Base-by-base conservation (phyloP, 1,139 yeast genomes). In the Blastobotrys apis region DNA sequence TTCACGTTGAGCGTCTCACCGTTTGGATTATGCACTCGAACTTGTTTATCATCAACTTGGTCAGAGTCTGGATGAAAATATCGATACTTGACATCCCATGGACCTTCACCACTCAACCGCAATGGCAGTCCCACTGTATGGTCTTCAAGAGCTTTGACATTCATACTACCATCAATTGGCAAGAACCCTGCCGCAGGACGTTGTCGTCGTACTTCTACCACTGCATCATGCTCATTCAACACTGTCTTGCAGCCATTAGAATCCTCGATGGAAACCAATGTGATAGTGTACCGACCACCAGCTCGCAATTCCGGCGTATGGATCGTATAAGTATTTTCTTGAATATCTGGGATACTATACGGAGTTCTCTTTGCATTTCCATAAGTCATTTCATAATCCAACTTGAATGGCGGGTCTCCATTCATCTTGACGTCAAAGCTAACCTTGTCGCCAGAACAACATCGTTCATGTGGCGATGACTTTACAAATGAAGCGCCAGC, bases 321-420 rank as follows among this genome's bases (percentile, higher is more conserved):
- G 15, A 88, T 72, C 1, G 63, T 62, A 47, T 70, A 69, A 4
- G 53, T 53, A 33, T 70, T 62, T 0, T 60, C 64, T 6, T 58
- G 53, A 31, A 83, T 75, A 30, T 74, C 71, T n/a, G 67, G 65
- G 6, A 74, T 63, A 1, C 63, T 60, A 41, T 64, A 71, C 4
- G 75, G 64, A 6, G 67, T 62, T 47, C 78, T 66, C 47, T 70
- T 69, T 5, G 77, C 48, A 29, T 68, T 47, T 6, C 52, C 53
- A 37, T 75, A 75, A 13, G 80, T 63, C 27, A 87, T 67, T 53
- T 85, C 90, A 62, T 88, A 88, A 25, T 71, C 72, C 48, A 92
- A 72, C 3, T 74, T 67, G 54, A 83, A 86, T 1, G 97, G 97
- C 0, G 84, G 78, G 52, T 81, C 80, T 9, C 98, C 98, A 41